Conservation (phyloP, 345 rosid genomes). For the Melaleuca quinquenervia region DNA sequence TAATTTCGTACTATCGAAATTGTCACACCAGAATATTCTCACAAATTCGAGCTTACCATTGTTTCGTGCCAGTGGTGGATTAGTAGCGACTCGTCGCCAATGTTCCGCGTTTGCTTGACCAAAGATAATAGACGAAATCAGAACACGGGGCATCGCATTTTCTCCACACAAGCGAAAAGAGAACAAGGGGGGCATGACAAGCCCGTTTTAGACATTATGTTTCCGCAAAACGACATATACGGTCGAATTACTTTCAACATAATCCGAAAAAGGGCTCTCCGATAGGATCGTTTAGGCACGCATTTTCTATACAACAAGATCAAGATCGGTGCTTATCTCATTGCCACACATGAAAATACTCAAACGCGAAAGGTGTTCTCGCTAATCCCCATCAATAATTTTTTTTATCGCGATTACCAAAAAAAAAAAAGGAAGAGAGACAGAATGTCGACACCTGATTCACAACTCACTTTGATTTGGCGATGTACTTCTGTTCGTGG, state of each 20-base stretch:
- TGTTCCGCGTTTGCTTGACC: neutral
- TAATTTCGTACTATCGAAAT: rapidly evolving
- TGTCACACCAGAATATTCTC: rapidly evolving
- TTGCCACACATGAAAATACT: neutral
- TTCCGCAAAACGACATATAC: too few species aligned
- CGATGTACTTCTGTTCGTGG: neutral
- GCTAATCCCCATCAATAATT: too few species aligned
- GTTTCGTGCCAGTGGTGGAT: rapidly evolving
- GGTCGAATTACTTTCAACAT: too few species aligned
- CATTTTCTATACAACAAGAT: neutral
- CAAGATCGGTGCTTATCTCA: neutral
- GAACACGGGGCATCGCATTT: neutral
- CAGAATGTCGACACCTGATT: too few species aligned
- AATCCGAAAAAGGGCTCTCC: rapidly evolving
- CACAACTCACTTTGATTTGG: rapidly evolving
- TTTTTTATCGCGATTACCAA: too few species aligned
- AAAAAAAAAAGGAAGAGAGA: too few species aligned
- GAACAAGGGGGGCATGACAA: neutral
- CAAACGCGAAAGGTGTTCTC: neutral
- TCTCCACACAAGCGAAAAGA: neutral
- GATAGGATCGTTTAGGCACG: neutral
- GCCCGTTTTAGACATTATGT: too few species aligned
- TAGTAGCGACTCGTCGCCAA: rapidly evolving
- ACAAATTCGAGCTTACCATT: neutral
- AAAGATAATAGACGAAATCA: neutral